phyloP scores from a whole-genome alignment of 352 stramenopile genomes.

The Phytopythium vexans region DNA sequence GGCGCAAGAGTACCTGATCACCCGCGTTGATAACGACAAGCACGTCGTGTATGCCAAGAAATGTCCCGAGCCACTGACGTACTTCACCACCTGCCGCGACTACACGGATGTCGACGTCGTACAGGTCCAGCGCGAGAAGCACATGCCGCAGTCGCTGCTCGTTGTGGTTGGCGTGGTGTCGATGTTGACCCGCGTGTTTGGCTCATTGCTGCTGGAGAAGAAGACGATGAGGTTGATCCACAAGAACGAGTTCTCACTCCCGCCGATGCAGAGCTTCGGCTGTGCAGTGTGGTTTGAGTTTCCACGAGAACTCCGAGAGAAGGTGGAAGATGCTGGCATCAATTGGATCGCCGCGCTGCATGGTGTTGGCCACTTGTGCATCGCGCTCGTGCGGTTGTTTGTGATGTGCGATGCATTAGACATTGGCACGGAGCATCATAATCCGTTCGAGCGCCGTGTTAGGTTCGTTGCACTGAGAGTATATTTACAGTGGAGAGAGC shows the following conservation, averaged over 20 bases:
- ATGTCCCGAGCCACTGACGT: conserved; percentile 63
- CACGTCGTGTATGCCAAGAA: conserved; percentile 68
- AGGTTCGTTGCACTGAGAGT: conserved; percentile 23
- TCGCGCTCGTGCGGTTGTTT: conserved; percentile 92
- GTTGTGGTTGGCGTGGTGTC: conserved; percentile 75
- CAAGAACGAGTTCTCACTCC: conserved; percentile 92
- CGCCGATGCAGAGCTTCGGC: conserved; percentile 94
- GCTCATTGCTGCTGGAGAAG: conserved; percentile 85
- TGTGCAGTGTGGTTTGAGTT: conserved; percentile 96
- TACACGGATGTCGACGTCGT: conserved; percentile 87
- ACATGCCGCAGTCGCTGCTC: conserved; percentile 11
- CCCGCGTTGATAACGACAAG: conserved; percentile 67
- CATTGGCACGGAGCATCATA: conserved; percentile 84
- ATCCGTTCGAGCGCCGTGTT: conserved; percentile 58
- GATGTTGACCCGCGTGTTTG: conserved; percentile 77
- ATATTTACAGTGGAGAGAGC: not conserved
- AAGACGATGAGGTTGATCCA: conserved; percentile 70
- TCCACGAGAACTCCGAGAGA: conserved; percentile 35
- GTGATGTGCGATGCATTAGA: conserved; percentile 86
- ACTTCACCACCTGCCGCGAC: conserved; percentile 88
- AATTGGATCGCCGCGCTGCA: conserved; percentile 63
- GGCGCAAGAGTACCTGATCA: conserved; percentile 89
- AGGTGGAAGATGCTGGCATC: conserved; percentile 29
- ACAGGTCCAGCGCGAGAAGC: conserved; percentile 36
- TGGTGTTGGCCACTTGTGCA: conserved; percentile 88